phyloP scores from a whole-genome alignment of 305 asterid genomes.

The Nicotiana rustica region DNA sequence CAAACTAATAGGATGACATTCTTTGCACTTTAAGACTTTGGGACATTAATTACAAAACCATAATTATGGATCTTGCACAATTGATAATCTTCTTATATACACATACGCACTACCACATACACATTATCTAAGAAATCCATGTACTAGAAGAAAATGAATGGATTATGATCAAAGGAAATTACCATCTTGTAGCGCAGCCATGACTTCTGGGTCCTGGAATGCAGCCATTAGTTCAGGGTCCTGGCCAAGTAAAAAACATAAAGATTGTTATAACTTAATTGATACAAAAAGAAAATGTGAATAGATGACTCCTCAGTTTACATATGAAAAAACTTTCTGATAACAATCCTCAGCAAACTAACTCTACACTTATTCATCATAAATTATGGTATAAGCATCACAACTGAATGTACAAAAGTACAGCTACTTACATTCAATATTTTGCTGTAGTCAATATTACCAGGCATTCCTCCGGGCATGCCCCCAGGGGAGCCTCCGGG shows the following conservation, averaged over 20 bases:
- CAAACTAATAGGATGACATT: background rate
- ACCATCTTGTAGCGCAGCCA: slow-evolving; percentile 99
- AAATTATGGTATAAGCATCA: background rate
- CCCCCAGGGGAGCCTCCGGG: slow-evolving; percentile 31
- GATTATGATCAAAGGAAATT: slow-evolving; percentile 19
- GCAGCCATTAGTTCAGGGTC: slow-evolving; percentile 97
- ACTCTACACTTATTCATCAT: background rate
- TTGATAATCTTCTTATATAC: background rate
- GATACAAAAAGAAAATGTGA: background rate
- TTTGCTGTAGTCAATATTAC: slow-evolving; percentile 78
- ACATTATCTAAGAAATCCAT: background rate
- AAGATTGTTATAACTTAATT: background rate
- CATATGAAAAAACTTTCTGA: background rate
- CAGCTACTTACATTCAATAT: slow-evolving; percentile 67
- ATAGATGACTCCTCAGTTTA: background rate
- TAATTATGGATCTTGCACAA: background rate
- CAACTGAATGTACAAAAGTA: background rate
- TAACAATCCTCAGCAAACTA: background rate
- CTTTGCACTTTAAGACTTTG: background rate
- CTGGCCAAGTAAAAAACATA: slow-evolving; percentile 49
- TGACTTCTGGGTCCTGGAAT: slow-evolving; percentile 88
- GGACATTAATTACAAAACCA: background rate
- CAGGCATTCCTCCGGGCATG: slow-evolving; percentile 61
- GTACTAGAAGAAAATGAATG: background rate
- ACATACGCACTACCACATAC: too few relatives aligned